Evolutionary conservation across 1,284 basidiomycete species (phyloP).

Genomic region (Leccinum solheimii): DNA sequence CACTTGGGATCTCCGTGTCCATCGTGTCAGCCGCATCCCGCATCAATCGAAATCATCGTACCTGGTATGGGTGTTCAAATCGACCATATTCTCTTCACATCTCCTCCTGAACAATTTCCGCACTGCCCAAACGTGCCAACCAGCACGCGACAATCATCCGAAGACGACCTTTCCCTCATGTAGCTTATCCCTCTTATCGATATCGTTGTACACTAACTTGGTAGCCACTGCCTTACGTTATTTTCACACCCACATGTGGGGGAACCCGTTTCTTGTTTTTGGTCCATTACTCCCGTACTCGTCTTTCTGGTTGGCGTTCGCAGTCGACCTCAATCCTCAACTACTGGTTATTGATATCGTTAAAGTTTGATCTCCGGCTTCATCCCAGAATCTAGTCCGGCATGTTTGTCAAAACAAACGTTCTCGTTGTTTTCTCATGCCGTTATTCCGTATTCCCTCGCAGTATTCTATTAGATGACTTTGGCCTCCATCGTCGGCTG

Average conservation of each 20-base stretch:
- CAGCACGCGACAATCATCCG: constrained; percentile 6
- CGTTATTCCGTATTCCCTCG: background rate
- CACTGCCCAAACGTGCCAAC: constrained; percentile 1
- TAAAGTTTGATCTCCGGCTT: background rate
- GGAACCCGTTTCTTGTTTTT: constrained; percentile 9
- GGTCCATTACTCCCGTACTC: constrained; percentile 2
- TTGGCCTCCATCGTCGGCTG: background rate
- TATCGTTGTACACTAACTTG: constrained; percentile 2
- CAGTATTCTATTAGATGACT: background rate
- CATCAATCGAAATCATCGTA: background rate
- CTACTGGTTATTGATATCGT: background rate
- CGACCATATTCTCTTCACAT: background rate
- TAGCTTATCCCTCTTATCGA: constrained; percentile 5
- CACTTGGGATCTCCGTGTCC: constrained; percentile 14
- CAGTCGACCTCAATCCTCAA: background rate
- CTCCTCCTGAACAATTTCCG: constrained; percentile 19
- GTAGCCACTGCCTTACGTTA: constrained; percentile 20
- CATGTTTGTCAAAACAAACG: background rate
- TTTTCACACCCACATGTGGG: constrained; percentile 16
- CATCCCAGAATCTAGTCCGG: background rate
- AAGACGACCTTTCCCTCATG: constrained; percentile 4
- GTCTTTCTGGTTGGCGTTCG: background rate
- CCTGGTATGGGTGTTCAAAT: background rate
- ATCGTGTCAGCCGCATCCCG: constrained; percentile 18
- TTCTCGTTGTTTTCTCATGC: background rate